Evolutionary conservation across 306 rosid genomes (phyloP), one percentile per base, ranked within the genome.

Genomic region (Acacia acuminata): DNA sequence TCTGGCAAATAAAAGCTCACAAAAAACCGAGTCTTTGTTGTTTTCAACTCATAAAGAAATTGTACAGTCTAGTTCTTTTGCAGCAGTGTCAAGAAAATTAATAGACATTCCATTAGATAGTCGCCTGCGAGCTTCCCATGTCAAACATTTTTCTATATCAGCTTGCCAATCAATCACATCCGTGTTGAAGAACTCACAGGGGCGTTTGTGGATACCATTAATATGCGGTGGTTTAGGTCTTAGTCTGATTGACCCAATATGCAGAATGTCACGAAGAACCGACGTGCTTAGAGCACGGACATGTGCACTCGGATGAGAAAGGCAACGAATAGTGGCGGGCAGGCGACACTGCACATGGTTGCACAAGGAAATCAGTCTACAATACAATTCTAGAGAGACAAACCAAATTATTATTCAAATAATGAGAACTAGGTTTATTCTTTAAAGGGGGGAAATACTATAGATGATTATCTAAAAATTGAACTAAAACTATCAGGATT

Each of bases 291-390:
- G 79, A 30, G 97, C 88, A 0, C 94, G 97, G 13, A 92, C 92
- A 42, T 89, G 94, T 0, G 94, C 97, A 65, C 98, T 94, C 22
- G 94, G 92, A 82, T 92, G 97, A 80, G 97, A 88, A 53, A 94
- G 91, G 89, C 94, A 94, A 75, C 90, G 90, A 64, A 88, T 77
- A 60, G 94, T 92, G 48, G 94, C 97, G 1, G 94, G 83, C 44
- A 94, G 79, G 80, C 98, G 98, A 76, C 94, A 90, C 97, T 94
- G 90, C 89, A 85, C 63, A 66, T 5, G 67, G n/a, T 81, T 22
- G 77, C 79, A 78, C 82, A 72, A 70, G 50, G 69, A 55, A 44
- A 36, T 77, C 47, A 27, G 60, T 81, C 43, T 71, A 71, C 64
- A 14, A 42, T 32, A 71, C 64, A 20, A 42, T 32, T 68, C 66